phyloP scores from a whole-genome alignment of 495 filamentous ascomycete species.

The Clohesyomyces aquaticus region DNA sequence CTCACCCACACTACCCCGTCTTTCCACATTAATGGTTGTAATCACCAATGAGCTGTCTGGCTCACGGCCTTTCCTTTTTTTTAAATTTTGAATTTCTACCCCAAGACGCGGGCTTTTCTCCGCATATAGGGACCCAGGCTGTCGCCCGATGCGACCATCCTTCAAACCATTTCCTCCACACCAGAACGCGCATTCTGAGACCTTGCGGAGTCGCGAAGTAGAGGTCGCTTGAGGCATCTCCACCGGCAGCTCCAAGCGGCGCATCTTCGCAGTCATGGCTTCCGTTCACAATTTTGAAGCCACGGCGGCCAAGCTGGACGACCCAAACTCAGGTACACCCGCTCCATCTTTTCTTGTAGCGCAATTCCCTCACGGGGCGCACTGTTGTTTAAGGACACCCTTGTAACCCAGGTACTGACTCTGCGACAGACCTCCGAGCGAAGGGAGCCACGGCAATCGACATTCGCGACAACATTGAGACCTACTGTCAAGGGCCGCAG shows the following conservation, averaged over 20 bases:
- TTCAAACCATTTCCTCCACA: conserved; percentile 8
- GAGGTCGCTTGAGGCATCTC: not conserved
- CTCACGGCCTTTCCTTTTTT: conserved; percentile 14
- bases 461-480: conserved; percentile 83
- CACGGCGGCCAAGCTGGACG: conserved; percentile 44
- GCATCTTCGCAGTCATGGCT: conserved; percentile 34
- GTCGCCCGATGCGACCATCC: conserved; percentile 21
- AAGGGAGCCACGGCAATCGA: conserved; percentile 77
- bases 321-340: conserved; percentile 41
- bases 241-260: conserved; percentile 16
- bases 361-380: not conserved
- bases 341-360: not conserved
- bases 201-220: not conserved
- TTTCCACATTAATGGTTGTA: conserved; percentile 30
- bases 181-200: not conserved
- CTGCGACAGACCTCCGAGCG: conserved; percentile 66
- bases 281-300: conserved; percentile 40
- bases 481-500: conserved; percentile 62
- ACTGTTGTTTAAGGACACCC: not conserved
- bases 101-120: not conserved
- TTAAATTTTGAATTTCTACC: conserved; percentile 10
- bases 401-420: not conserved
- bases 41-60: not conserved
- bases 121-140: conserved; percentile 1
- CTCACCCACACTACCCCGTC: conserved; percentile 12